A percentile compares a stretch with the other conserved stretches of the same genome.
Conservation (phyloP, 1,139 yeast species). For the Schizosaccharomyces versatilis region DNA sequence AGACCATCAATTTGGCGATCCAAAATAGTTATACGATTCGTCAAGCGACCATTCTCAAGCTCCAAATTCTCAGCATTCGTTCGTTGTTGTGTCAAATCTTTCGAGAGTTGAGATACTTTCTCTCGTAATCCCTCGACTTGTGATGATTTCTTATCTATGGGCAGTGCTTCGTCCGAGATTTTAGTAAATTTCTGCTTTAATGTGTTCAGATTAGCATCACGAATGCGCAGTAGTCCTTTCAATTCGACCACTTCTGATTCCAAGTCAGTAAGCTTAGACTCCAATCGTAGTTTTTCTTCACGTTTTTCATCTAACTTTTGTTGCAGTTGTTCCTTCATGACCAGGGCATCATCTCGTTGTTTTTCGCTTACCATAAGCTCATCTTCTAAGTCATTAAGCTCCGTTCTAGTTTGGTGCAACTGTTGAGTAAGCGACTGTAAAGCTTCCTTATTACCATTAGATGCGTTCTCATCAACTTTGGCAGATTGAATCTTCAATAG, state of each 20-base stretch:
- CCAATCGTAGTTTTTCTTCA: neutral
- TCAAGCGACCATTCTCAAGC: too few species aligned
- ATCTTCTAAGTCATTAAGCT: conserved; percentile 1
- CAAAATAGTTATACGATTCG: too few species aligned
- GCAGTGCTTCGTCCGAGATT: too few species aligned
- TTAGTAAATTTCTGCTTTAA: neutral
- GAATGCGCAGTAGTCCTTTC: neutral
- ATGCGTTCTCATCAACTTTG: neutral
- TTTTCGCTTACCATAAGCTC: conserved; percentile 1
- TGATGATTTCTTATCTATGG: too few species aligned
- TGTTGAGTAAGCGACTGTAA: neutral
- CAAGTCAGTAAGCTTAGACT: neutral
- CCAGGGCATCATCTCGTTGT: conserved; percentile 3
- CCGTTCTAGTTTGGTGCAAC: neutral
- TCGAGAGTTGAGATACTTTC: too few species aligned
- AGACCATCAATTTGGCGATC: too few species aligned
- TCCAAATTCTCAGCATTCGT: too few species aligned
- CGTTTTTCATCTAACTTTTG: neutral
- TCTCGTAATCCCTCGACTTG: too few species aligned
- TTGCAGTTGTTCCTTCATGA: neutral
- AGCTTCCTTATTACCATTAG: neutral
- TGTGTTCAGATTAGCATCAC: neutral
- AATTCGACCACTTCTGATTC: neutral
- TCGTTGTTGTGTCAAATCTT: too few species aligned
- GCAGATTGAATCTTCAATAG: too few species aligned